Percentiles rank a stretch among this genome's conserved stretches.
These are phyloP conservation scores for Centaurea solstitialis DNA, from an alignment of 129 eudicot species.

Conservation along the genomic window DNA sequence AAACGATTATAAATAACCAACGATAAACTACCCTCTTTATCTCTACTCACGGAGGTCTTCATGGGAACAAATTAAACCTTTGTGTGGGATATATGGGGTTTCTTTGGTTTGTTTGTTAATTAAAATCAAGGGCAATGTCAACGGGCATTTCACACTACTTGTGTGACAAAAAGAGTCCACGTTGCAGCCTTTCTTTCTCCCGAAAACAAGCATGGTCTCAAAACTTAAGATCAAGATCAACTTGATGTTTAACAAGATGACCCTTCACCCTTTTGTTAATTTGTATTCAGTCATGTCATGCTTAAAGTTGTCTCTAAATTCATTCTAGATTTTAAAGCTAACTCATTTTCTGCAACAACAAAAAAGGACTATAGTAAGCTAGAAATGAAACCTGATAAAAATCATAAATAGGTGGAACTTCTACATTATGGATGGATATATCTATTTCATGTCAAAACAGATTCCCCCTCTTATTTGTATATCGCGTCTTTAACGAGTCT, in stretches of 20 bases:
- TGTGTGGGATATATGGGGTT: too few species aligned
- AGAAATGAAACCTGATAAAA: not conserved
- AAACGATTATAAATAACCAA: not conserved
- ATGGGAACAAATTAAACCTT: too few species aligned
- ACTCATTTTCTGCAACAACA: not conserved
- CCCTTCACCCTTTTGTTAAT: not conserved
- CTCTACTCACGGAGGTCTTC: too few species aligned
- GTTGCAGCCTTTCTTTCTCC: too few species aligned
- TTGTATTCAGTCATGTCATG: not conserved
- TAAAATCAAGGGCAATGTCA: too few species aligned
- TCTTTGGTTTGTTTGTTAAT: too few species aligned
- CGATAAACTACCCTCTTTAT: not conserved
- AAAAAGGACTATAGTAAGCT: not conserved
- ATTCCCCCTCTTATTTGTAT: too few species aligned
- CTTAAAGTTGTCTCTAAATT: not conserved
- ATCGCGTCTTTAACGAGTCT: too few species aligned
- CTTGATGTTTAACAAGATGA: not conserved
- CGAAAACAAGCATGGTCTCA: not conserved
- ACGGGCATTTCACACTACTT: too few species aligned
- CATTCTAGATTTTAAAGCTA: not conserved
- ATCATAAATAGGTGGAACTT: not conserved
- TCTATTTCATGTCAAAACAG: too few species aligned
- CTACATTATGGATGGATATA: too few species aligned
- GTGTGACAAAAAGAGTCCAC: too few species aligned
- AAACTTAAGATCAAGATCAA: slow-evolving; percentile 1